Conservation (phyloP, 1,284 basidiomycete species). For the Cryptococcus sp. region DNA sequence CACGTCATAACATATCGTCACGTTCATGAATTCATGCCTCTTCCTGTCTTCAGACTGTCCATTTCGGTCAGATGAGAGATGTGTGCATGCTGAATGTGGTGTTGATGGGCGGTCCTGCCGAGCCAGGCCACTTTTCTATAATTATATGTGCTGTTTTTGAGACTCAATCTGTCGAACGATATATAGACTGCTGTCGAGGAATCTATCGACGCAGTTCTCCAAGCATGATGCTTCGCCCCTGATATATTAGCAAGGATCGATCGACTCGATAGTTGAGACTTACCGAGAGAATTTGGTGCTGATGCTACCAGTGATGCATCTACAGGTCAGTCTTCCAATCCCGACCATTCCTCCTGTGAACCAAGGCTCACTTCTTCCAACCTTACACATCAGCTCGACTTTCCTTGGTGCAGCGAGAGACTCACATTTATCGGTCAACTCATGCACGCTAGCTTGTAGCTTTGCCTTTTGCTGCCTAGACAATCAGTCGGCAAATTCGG, state of each 20-base stretch:
- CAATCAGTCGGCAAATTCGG: constrained; percentile 2
- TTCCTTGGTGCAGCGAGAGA: neutral
- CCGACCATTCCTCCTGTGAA: neutral
- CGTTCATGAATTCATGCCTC: neutral
- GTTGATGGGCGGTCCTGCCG: neutral
- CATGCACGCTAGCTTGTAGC: constrained; percentile 58
- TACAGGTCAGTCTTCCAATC: constrained; percentile 38
- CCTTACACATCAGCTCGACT: constrained; percentile 17
- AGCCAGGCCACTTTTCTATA: neutral
- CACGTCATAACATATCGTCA: neutral
- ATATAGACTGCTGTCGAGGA: constrained; percentile 86
- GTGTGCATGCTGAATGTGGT: neutral
- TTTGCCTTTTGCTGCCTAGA: constrained; percentile 69
- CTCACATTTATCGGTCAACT: constrained; percentile 47
- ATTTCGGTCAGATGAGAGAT: neutral
- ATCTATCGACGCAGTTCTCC: constrained; percentile 87
- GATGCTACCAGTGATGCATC: constrained; percentile 79
- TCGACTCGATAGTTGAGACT: constrained; percentile 3
- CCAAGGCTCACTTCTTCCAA: constrained; percentile 75
- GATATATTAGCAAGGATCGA: neutral
- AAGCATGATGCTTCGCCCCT: constrained; percentile 74
- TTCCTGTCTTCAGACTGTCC: neutral
- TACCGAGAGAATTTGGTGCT: constrained; percentile 75
- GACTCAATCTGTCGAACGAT: constrained; percentile 75
- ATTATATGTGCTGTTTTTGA: constrained; percentile 39